phyloP scores from a whole-genome alignment of 2,329 filamentous ascomycete species.

The Lecanicillium sp. region DNA sequence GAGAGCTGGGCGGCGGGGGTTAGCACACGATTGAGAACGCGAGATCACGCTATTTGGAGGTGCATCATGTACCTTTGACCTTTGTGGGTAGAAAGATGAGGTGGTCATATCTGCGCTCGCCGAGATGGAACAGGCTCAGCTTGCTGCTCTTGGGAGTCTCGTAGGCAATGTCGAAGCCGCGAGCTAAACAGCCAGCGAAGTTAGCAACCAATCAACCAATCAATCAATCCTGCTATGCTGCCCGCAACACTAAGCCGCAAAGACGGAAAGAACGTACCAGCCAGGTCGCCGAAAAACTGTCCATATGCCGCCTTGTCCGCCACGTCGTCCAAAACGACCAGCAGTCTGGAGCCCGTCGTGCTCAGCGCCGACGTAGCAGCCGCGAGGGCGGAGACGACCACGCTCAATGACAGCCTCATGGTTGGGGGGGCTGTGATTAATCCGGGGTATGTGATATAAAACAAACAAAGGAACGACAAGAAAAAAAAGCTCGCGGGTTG shows the following conservation, averaged over 20 bases:
- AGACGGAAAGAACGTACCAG: slow-evolving; percentile 44
- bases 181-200: slow-evolving; percentile 46
- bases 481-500: neutral
- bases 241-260: neutral
- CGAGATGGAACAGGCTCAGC: slow-evolving; percentile 75
- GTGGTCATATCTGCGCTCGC: slow-evolving; percentile 87
- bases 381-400: slow-evolving; percentile 61
- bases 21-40: slow-evolving; percentile 4
- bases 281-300: slow-evolving; percentile 69
- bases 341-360: slow-evolving; percentile 68
- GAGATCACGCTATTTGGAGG: neutral
- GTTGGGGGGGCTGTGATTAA: no score
- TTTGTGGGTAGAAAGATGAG: slow-evolving; percentile 82
- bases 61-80: slow-evolving; percentile 62
- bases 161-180: slow-evolving; percentile 76
- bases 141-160: slow-evolving; percentile 76
- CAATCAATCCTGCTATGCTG: no score
- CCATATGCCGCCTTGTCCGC: slow-evolving; percentile 78
- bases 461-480: neutral
- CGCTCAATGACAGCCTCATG: slow-evolving; percentile 71
- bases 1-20: slow-evolving; percentile 53
- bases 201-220: neutral
- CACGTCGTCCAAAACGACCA: slow-evolving; percentile 81
- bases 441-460: neutral
- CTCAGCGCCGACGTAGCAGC: slow-evolving; percentile 70